These are phyloP conservation scores for Chrysanthemum lavandulifolium DNA, from an alignment of 129 eudicot genomes.

Conservation along the genomic window DNA sequence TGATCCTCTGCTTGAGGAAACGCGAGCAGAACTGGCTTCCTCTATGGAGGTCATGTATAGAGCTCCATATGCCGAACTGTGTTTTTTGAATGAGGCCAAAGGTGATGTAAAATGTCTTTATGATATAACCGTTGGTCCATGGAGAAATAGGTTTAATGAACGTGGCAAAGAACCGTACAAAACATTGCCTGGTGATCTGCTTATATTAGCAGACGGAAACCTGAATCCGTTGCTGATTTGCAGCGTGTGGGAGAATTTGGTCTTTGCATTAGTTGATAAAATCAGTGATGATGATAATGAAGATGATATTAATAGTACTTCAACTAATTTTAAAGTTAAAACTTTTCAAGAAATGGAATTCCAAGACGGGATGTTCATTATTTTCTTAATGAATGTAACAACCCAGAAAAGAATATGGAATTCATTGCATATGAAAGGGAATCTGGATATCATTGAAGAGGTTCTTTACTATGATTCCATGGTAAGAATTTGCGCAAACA, in stretches of 20 bases:
- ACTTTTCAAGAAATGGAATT: conserved; percentile 17
- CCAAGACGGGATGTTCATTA: conserved; percentile 36
- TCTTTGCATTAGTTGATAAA: conserved; percentile 34
- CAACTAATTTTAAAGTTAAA: conserved; percentile 26
- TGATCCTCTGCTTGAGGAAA: conserved; percentile 53
- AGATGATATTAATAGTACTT: conserved; percentile 24
- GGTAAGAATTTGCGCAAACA: conserved; percentile 35
- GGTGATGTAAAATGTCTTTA: background rate
- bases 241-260: conserved; percentile 31
- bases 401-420: conserved; percentile 54
- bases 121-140: conserved; percentile 33
- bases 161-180: conserved; percentile 54
- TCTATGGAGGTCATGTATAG: conserved; percentile 39
- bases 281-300: conserved; percentile 10
- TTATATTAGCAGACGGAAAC: conserved; percentile 36
- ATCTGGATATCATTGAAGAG: conserved; percentile 38
- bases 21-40: conserved; percentile 46
- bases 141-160: conserved; percentile 48
- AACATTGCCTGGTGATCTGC: conserved; percentile 65
- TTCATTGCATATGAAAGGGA: conserved; percentile 39
- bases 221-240: conserved; percentile 32
- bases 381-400: conserved; percentile 40
- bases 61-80: conserved; percentile 55
- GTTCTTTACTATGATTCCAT: conserved; percentile 27
- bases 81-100: conserved; percentile 6